Percentiles rank a stretch among this genome's conserved stretches.
phyloP scores from a whole-genome alignment of 495 filamentous ascomycete genomes.

The Letharia lupina region DNA sequence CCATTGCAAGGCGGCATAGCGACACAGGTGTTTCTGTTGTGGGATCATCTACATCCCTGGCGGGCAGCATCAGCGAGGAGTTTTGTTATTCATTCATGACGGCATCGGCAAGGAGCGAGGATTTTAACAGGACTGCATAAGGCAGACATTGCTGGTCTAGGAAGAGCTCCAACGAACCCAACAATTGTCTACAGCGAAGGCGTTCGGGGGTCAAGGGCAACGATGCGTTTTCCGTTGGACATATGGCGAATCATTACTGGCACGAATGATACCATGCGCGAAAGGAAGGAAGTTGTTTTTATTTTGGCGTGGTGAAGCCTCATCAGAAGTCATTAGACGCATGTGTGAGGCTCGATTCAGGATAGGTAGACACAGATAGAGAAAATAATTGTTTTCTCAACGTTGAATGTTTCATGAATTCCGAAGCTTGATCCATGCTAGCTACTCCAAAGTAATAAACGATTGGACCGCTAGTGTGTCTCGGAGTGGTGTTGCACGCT shows the following conservation, averaged over 20 bases:
- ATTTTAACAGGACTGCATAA: constrained; percentile 8
- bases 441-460: not conserved
- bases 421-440: not conserved
- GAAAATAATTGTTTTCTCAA: not conserved
- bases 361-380: not conserved
- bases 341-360: constrained; percentile 3
- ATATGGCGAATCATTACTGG: not conserved
- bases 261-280: not conserved
- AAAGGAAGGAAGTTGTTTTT: not conserved
- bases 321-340: not conserved
- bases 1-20: constrained; percentile 15
- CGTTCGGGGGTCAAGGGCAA: constrained; percentile 10
- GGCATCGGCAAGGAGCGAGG: constrained; percentile 13
- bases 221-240: constrained; percentile 10
- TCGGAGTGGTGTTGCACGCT: not conserved
- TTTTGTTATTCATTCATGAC: constrained; percentile 12
- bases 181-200: constrained; percentile 20
- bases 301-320: not conserved
- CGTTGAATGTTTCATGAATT: not conserved
- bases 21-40: constrained; percentile 6
- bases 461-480: not conserved
- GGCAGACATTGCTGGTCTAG: constrained; percentile 22
- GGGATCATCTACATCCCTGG: constrained; percentile 4
- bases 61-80: constrained; percentile 16
- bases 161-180: constrained; percentile 24